Percentiles rank a stretch among this genome's conserved stretches.
Conservation (phyloP, 805 yeast genomes). For the Pichia deserticola region DNA sequence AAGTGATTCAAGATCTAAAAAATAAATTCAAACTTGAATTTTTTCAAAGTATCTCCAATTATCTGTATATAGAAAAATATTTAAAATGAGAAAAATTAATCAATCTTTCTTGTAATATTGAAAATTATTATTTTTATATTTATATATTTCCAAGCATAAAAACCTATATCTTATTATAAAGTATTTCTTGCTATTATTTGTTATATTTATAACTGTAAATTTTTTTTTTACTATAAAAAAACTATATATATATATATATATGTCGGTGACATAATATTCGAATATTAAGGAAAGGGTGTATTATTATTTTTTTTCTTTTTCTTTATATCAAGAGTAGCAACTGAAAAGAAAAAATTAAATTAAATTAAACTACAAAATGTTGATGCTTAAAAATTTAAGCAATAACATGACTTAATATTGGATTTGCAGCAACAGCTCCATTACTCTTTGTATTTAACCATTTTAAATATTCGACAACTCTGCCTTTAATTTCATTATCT, state of each 20-base stretch:
- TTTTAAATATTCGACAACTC: conserved; percentile 65
- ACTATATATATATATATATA: no score
- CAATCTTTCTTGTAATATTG: no score
- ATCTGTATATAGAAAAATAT: not conserved
- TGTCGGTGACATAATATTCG: no score
- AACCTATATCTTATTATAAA: no score
- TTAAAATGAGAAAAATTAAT: no score
- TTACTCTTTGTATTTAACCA: conserved; percentile 58
- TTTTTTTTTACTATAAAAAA: no score
- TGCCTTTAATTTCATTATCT: conserved; percentile 52
- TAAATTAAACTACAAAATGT: not conserved
- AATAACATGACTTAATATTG: conserved; percentile 38
- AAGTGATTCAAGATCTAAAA: conserved; percentile 58
- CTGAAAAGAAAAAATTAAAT: not conserved
- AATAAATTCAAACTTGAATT: conserved; percentile 7
- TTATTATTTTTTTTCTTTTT: not conserved
- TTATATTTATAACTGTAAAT: no score
- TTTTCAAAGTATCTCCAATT: not conserved
- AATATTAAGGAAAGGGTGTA: no score
- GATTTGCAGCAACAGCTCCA: conserved; percentile 53
- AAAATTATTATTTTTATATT: no score
- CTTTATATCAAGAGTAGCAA: no score
- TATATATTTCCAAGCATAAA: no score
- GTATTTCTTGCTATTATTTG: no score
- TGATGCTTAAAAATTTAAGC: conserved; percentile 12